Evolutionary conservation across 2,329 filamentous ascomycete species (phyloP), one percentile per base, ranked within the genome.

Genomic region (Fusarium udum): DNA sequence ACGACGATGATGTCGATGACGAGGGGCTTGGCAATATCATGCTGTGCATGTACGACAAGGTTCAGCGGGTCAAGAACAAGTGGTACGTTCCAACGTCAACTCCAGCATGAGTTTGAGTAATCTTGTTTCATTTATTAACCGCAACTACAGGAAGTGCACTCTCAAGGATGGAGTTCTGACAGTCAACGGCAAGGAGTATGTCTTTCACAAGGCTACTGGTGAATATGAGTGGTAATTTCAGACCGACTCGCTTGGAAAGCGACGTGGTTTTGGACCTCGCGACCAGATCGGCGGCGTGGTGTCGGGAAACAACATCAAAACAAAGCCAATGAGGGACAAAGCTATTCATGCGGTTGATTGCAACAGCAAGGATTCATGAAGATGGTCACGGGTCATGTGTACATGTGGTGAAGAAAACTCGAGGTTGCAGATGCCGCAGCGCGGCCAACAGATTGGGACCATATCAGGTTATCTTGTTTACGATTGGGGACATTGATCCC

Each of bases 1-100:
- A 93, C 36, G 94, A 96, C 31, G 93, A 95, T 31, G 94, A 96
- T 39, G 95, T 96, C 57, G 93, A 95, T 20, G 94, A 97, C 68
- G 95, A 97, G 48, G 90, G 91, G 40, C 89, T 93, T 74, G 92
- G 92, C 3, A 93, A 97, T 77, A 95, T 97, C 80, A 98, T 99
- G 93, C 91, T 99, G 45, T 99, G 96, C 86, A 98, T 97, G 81
- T 99, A 99, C 81, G 96, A 99, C 86, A 99, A 99, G 86, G 96
- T 99, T 15, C 95, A 98, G 84, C 90, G 96, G 53, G 96, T 98
- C 79, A 99, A 99, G 91, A 99, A 98, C 85, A 99, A 96, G 90
- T 96, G 93, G 93, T 91, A 81, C 58, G 87, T 83, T 45, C 28
- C 40, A 46, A 45, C 15, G 26, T 34, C 28, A 34, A 45, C 28